Evolutionary conservation across 2,329 filamentous ascomycete species (phyloP), one percentile per base, ranked within the genome.

Genomic region (Aspergillus niger): DNA sequence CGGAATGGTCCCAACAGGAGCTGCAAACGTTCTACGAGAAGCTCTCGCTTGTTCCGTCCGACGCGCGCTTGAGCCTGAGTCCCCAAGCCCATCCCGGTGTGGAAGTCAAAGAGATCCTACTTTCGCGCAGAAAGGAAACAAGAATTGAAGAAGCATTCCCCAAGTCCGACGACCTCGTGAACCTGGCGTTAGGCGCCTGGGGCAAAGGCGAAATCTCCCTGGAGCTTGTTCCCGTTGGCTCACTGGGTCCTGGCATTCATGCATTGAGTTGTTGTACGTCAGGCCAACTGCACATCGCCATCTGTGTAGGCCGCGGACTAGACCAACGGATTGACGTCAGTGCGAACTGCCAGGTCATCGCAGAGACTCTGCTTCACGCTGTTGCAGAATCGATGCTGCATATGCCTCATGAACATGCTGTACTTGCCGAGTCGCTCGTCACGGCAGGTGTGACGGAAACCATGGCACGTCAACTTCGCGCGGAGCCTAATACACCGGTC

Each of bases 1-100:
- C 76, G 2, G 73, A 81, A 49, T 81, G 78, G 70, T 83, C 81
- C 11, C 82, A 83, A 64, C 79, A 79, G 57, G 82, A 83, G 60
- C 72, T 84, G n/a, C 74, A 80, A 53, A 77, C 77, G 2, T 77
- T 81, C 51, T 79, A 76, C 57, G 75, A 82, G 44, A 78, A 74
- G 38, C 68, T 82, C 8, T 72, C 71, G 10, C 68, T 74, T n/a
- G 72, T 78, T 1, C 74, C 79, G 0, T 70, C 74, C 15, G 79
- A 81, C 39, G 73, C 79, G 28, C 76, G 80, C 3, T 79, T 78
- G 61, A 72, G 65, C 15, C 65, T 84, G 6, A 63, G 74, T 51
- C 76, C 81, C 0, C 69, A 68, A 36, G 70, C 65, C 10, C 77
- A 80, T 64, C 80, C 77, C 8, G 81, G 77, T 44, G 69, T 77